These are phyloP conservation scores for Knoxdaviesia proteae DNA, from an alignment of 2,329 filamentous ascomycete genomes.

Conservation along the genomic window DNA sequence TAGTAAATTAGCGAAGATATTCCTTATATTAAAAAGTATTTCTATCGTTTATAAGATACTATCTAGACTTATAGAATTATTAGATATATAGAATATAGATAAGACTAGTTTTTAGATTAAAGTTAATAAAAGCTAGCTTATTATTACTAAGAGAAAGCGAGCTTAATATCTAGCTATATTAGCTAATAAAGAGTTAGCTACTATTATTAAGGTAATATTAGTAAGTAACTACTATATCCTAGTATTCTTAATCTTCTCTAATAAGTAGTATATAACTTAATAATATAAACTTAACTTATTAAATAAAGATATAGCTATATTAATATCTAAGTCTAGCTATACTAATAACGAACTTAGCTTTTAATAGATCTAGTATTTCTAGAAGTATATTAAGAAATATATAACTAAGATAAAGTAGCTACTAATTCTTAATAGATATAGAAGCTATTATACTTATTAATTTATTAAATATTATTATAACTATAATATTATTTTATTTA, in stretches of 20 bases:
- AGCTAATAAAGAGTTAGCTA: not conserved
- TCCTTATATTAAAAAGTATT: not conserved
- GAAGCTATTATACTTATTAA: not conserved
- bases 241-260: not conserved
- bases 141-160: not conserved
- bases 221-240: not conserved
- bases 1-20: not conserved
- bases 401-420: not conserved
- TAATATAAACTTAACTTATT: not conserved
- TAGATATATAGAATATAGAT: constrained; percentile 3
- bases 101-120: constrained; percentile 1
- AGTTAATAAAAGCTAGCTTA: not conserved
- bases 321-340: not conserved
- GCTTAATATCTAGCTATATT: not conserved
- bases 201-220: not conserved
- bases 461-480: not conserved
- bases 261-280: not conserved
- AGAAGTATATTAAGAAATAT: not conserved
- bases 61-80: not conserved
- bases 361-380: constrained; percentile 1
- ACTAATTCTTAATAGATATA: constrained; percentile 3
- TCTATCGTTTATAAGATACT: not conserved
- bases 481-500: constrained; percentile 2
- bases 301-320: not conserved
- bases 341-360: not conserved